Conservation (phyloP, 2,329 filamentous ascomycete genomes). For the Claviceps africana region DNA sequence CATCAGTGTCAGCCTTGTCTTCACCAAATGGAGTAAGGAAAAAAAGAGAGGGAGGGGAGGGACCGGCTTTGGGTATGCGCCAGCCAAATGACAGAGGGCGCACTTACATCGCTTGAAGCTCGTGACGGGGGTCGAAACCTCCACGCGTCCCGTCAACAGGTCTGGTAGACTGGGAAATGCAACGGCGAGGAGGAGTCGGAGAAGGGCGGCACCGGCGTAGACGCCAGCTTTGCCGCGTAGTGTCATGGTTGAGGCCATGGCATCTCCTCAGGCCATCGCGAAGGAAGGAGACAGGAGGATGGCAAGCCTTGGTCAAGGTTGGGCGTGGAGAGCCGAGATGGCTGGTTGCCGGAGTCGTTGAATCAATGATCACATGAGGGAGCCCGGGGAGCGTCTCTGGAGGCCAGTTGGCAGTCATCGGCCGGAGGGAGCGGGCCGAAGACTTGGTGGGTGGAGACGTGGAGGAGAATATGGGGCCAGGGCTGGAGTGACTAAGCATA, state of each 20-base stretch:
- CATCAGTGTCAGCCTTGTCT: not conserved
- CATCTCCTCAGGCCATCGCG: conserved; percentile 6
- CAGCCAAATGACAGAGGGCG: no score
- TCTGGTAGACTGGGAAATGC: conserved; percentile 73
- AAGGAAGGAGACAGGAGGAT: not conserved
- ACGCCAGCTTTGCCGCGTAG: conserved; percentile 36
- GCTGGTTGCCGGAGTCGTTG: not conserved
- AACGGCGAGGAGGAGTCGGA: conserved; percentile 68
- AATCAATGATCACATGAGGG: not conserved
- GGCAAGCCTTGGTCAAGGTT: no score
- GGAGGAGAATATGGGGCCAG: not conserved
- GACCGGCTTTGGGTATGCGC: not conserved
- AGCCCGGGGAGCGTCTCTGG: not conserved
- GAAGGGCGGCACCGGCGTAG: conserved; percentile 59
- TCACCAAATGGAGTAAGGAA: no score
- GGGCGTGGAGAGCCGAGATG: not conserved
- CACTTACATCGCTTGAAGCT: conserved; percentile 89
- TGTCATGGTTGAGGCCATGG: conserved; percentile 21
- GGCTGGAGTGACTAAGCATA: not conserved
- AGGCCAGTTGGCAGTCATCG: conserved; percentile 4
- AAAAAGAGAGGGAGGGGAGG: not conserved
- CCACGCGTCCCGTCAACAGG: conserved; percentile 77
- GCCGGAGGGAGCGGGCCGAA: not conserved
- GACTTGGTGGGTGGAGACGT: not conserved
- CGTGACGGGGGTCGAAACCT: conserved; percentile 91